Conservation (phyloP, 805 yeast species). For the Myxozyma melibiosi region DNA sequence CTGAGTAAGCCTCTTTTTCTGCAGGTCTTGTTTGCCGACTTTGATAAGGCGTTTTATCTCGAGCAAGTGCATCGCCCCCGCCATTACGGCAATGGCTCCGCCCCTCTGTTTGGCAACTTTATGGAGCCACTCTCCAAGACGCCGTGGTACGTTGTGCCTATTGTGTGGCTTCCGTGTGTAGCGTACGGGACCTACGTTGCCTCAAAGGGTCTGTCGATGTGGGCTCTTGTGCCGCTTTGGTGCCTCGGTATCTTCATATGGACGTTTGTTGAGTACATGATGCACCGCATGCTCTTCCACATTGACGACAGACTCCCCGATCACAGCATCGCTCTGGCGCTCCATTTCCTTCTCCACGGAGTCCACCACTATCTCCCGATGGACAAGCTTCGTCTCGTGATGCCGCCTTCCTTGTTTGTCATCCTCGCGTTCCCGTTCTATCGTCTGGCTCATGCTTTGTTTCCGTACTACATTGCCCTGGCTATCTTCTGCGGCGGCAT, state of each 20-base stretch:
- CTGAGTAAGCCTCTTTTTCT: slow-evolving; percentile 74
- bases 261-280: slow-evolving; percentile 85
- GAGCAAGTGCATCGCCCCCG: slow-evolving; percentile 98
- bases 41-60: slow-evolving; percentile 84
- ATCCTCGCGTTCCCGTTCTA: slow-evolving; percentile 78
- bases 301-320: slow-evolving; percentile 86
- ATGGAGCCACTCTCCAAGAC: slow-evolving; percentile 89
- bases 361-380: slow-evolving; percentile 97
- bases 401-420: slow-evolving; percentile 90
- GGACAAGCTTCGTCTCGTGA: slow-evolving; percentile 89
- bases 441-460: slow-evolving; percentile 67
- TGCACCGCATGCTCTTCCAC: slow-evolving; percentile 94
- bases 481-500: slow-evolving; percentile 95
- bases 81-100: slow-evolving; percentile 96
- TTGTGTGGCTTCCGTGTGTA: slow-evolving; percentile 83
- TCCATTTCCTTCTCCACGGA: slow-evolving; percentile 93
- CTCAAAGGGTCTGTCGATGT: slow-evolving; percentile 50
- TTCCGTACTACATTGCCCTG: slow-evolving; percentile 85
- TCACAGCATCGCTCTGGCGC: slow-evolving; percentile 67
- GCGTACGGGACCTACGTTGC: slow-evolving; percentile 64
- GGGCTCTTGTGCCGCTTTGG: slow-evolving; percentile 61
- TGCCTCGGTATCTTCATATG: slow-evolving; percentile 82
- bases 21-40: slow-evolving; percentile 76
- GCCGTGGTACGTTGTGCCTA: slow-evolving; percentile 92
- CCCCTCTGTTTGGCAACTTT: slow-evolving; percentile 92